Base-by-base conservation (phyloP, 257 asterid species). In the Orobanche coerulescens region DNA sequence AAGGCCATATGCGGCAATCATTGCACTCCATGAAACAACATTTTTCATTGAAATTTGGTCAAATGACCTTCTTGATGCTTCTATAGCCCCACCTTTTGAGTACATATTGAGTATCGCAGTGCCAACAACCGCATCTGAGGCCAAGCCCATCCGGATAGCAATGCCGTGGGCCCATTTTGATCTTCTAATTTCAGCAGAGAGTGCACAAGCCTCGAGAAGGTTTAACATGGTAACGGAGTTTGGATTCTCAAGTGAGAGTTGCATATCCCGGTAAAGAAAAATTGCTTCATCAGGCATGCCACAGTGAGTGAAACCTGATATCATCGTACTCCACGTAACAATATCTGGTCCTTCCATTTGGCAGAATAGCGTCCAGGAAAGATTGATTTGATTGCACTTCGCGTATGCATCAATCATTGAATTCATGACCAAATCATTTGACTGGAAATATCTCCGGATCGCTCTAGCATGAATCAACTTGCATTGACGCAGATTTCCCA, bases 281-380 rank as follows among this genome's bases (percentile, higher is more conserved):
- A 85, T 75, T 34, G 95, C 94, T 73, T 79, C 88, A 61, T 78
- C 85, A 6, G 94, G 94, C 84, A 91, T 73, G 67, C 94, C 87
- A 57, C 94, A 78, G 66, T 64, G 71, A 37, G 84, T 75, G 79
- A 87, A 87, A 54, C 86, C 94, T 15, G 96, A 82, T 67, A 91
- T 88, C 92, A 91, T 91, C 62, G 96, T 84, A 81, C 93, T 88
- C 98, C 98, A 88, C 12, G 94, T 85, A 30, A 91, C 83, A 18
- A 61, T 62, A 78, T 91, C 96, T 23, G 78, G 84, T 65, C 52
- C 73, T 61, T 61, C 69, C 43, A 82, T 75, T 61, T 51, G 80
- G 75, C 71, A 61, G 73, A 91, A 91, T 40, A 80, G 73, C 57
- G 71, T 75, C 84, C 85, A 76, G 1, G 95, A 82, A 71, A 64